Base-by-base conservation (phyloP, 2,329 filamentous ascomycete genomes). In the Ascocoryne sarcoides region DNA sequence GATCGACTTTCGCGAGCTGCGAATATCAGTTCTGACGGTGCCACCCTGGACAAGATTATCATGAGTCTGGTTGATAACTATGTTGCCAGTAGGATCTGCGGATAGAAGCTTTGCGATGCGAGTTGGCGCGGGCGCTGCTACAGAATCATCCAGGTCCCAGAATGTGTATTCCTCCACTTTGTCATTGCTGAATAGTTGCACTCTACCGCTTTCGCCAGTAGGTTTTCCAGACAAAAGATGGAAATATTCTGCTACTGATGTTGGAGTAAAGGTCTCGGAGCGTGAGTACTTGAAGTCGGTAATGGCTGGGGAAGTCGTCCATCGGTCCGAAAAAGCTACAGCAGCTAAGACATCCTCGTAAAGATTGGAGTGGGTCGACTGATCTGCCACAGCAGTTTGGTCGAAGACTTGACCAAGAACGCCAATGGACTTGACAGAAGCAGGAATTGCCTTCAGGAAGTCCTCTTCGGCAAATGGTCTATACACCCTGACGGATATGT, bases 401-500 rank as follows among this genome's bases (percentile, higher is more conserved):
- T 84, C 79, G 46, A 72, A 65, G 50, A 98, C 90, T 62, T 98
- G 92, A 39, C 92, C 92, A 4, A 98, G 76, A 15, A 96, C 87
- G 28, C 82, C 82, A 49, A 98, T 73, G 47, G 75, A 83, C 64
- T 76, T 78, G 34, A 81, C 76, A 26, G 84, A 84, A 51, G 77
- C 70, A 23, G 92, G 88, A 19, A 98, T 74, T 9, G 76, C 75
- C 51, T 82, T 79, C 48, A 96, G 69, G 71, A 98, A 96, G 37
- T 86, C 84, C 60, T 95, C 88, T 66, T 98, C 92, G 21, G 92
- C 78, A 58, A 98, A 96, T 12, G 92, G 92, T 32, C 90, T 79
- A 70, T 96, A 98, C 40, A 98, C 74, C 49, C 92, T 84, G 34
- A 96, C 90, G 55, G 86, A 90, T 62, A 98, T 72, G 29, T 90